Base-by-base conservation (phyloP, 768 basidiomycete species). In the Mycena polygramma region DNA sequence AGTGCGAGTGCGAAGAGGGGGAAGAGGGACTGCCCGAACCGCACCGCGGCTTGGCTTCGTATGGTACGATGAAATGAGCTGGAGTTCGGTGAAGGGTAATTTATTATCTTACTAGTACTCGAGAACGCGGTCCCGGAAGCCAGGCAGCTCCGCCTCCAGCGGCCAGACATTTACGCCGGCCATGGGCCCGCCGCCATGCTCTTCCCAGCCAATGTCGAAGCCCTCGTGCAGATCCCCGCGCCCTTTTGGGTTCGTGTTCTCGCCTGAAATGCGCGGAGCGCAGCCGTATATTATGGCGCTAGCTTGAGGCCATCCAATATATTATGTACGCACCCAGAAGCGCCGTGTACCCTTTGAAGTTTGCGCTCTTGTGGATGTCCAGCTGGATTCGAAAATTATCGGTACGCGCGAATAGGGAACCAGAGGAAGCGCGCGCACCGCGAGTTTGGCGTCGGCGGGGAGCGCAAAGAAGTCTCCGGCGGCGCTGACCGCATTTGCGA, bases 211-310 rank as follows among this genome's bases (percentile, higher is more conserved):
- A 30, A 97, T 78, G 74, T 96, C 94, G 79, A 95, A 96, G 0
- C 90, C 94, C 79, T 97, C 95, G 73, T 98, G 95, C 17, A 97
- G 77, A 79, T 98, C 96, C 0, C 96, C 95, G 19, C 85, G 80
- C 52, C 86, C 85, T 57, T 85, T 84, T 19, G 88, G 86, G 75
- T 95, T 87, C 14, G 86, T 90, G 72, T 96, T 95, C 80, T 91
- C 91, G 22, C 90, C 89, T 17, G 51, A 53, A 41, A 36, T 19
- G 46, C 14, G 58, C 26, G 36, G 10, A n/a, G 19, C 24, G 49
- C n/a, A 46, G n/a, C n/a, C 46, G 24, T 36, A 37, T 22, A 26
- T 36, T 64, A 22, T 43, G 54, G 63, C 22, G 39, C 45, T 43
- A 24, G 36, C 8, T 15, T n/a, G 19, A 39, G 14, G 19, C 13